A percentile compares a stretch with the other conserved stretches of the same genome.
These are phyloP conservation scores for Cordia subcordata DNA, from an alignment of 257 asterid species.

Conservation along the genomic window DNA sequence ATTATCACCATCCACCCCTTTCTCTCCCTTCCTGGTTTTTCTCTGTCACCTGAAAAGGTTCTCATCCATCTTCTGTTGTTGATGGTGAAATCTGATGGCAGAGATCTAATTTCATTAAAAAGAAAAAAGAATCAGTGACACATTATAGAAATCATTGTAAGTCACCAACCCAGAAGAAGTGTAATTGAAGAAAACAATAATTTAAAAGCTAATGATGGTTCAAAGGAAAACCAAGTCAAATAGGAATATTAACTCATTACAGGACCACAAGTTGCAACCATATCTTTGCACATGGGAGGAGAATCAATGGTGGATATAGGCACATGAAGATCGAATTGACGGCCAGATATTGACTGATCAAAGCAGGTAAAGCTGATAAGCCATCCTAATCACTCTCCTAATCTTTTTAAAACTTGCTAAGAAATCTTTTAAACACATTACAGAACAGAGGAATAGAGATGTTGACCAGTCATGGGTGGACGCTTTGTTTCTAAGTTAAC, in stretches of 20 bases:
- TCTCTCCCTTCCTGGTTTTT: constrained; percentile 50
- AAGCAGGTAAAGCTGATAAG: too few relatives aligned
- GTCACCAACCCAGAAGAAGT: too few relatives aligned
- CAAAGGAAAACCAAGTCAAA: constrained; percentile 11
- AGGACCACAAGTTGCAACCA: constrained; percentile 12
- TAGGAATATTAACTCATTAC: background rate
- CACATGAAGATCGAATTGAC: constrained; percentile 8
- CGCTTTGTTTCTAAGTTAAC: too few relatives aligned
- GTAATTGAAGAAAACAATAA: background rate
- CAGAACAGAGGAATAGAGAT: background rate
- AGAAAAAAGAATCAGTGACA: background rate
- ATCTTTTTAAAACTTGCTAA: background rate
- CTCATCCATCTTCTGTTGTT: constrained; percentile 55
- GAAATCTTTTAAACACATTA: background rate
- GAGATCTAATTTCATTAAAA: constrained; percentile 36
- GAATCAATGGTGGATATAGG: constrained; percentile 36
- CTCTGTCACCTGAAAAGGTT: constrained; percentile 46
- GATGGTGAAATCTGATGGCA: constrained; percentile 61
- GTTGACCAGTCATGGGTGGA: background rate
- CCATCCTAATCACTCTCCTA: constrained; percentile 33
- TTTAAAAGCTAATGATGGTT: background rate
- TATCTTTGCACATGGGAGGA: constrained; percentile 49
- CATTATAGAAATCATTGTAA: background rate
- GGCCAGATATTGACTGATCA: constrained; percentile 22
- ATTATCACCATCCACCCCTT: constrained; percentile 82